These are phyloP conservation scores for Leccinum solheimii DNA, from an alignment of 1,284 basidiomycete species.

Conservation along the genomic window DNA sequence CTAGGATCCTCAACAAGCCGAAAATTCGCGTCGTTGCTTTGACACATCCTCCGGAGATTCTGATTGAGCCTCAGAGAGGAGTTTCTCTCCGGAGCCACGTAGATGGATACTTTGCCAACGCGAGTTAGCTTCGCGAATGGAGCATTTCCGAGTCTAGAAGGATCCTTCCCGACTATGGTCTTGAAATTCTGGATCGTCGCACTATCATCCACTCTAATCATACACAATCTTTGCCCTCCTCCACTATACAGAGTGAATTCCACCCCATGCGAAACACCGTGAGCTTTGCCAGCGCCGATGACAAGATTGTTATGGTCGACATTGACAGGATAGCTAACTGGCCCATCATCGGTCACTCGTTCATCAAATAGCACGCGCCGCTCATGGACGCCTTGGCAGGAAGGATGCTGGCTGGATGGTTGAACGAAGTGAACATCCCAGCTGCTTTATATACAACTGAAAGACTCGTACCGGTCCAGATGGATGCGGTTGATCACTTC, in stretches of 20 bases:
- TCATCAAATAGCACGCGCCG: conserved; percentile 19
- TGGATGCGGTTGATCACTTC: conserved; percentile 8
- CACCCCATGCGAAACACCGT: conserved; percentile 11
- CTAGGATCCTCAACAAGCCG: not conserved
- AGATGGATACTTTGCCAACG: conserved; percentile 14
- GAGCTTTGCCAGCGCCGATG: not conserved
- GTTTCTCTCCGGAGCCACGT: not conserved
- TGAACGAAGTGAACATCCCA: not conserved
- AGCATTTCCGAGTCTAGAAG: not conserved
- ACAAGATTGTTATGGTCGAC: not conserved
- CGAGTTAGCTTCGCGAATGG: conserved; percentile 11
- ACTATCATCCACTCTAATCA: not conserved
- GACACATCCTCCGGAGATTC: not conserved
- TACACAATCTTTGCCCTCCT: not conserved
- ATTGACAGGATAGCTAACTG: conserved; percentile 1
- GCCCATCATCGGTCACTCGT: not conserved
- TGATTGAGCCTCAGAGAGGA: not conserved
- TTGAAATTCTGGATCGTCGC: conserved; percentile 19
- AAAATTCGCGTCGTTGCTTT: conserved; percentile 1
- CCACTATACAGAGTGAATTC: conserved; percentile 15
- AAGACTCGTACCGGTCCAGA: conserved; percentile 5
- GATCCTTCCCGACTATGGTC: conserved; percentile 6
- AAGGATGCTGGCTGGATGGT: conserved; percentile 15
- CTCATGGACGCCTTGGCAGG: conserved; percentile 14
- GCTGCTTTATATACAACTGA: not conserved